phyloP scores from a whole-genome alignment of 176 grass and related monocot genomes.

The Zea mays region DNA sequence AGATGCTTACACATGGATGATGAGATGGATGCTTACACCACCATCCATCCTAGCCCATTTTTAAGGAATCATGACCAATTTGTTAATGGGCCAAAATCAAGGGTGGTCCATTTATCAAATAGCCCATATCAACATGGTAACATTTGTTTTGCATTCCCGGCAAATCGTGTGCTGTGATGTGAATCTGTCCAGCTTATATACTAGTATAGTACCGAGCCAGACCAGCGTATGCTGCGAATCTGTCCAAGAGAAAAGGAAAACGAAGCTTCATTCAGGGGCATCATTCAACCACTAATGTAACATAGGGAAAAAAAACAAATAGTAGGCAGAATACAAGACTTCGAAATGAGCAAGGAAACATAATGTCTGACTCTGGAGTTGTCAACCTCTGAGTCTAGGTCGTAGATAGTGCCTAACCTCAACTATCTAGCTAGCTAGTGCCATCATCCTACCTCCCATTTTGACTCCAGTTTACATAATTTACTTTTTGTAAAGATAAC shows the following conservation, averaged over 20 bases:
- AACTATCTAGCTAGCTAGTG: neutral
- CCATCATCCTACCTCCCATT: conserved; percentile 13
- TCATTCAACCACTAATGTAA: neutral
- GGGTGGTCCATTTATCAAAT: too few relatives aligned
- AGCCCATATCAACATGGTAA: too few relatives aligned
- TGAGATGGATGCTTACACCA: too few relatives aligned
- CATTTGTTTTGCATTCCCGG: too few relatives aligned
- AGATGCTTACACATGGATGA: too few relatives aligned
- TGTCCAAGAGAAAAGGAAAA: neutral
- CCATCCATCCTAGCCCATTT: too few relatives aligned
- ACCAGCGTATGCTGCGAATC: neutral
- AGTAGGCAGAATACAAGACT: neutral
- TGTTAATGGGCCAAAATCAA: too few relatives aligned
- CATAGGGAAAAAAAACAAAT: neutral
- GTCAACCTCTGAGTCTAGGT: conserved; percentile 10
- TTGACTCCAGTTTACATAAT: conserved; percentile 12
- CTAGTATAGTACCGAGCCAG: neutral
- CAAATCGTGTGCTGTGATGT: too few relatives aligned
- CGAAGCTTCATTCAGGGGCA: neutral
- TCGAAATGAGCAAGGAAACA: neutral
- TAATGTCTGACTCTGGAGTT: neutral
- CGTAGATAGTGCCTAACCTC: conserved; percentile 44
- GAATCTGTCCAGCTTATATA: too few relatives aligned
- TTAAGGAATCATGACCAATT: too few relatives aligned
- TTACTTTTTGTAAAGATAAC: too few relatives aligned